A percentile compares a stretch with the other conserved stretches of the same genome.
Evolutionary conservation across 2,329 filamentous ascomycete species (phyloP).

Genomic region (Talaromyces sp.): DNA sequence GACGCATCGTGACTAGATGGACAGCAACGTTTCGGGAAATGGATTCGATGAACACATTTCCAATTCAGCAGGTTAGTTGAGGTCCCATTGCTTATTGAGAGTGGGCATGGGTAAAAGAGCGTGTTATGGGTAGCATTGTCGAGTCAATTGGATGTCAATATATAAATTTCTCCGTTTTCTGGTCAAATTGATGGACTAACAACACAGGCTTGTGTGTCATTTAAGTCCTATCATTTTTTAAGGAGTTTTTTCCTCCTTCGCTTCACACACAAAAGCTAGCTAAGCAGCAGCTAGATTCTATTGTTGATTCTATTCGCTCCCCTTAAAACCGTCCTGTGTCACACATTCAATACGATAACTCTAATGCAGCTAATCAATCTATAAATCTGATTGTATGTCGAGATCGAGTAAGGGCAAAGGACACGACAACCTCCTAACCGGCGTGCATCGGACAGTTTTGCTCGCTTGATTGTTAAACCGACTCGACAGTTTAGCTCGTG

Average conservation of each 20-base stretch:
- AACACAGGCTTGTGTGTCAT: not conserved
- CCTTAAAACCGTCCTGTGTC: not conserved
- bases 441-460: not conserved
- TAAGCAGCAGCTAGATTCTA: not conserved
- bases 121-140: not conserved
- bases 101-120: not conserved
- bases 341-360: not conserved
- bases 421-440: not conserved
- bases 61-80: not conserved
- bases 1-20: not conserved
- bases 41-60: not conserved
- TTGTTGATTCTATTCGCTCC: not conserved
- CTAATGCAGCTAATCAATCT: not conserved
- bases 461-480: not conserved
- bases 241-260: not conserved
- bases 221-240: not conserved
- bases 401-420: not conserved
- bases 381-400: not conserved
- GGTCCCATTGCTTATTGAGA: not conserved
- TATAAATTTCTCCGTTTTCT: not conserved
- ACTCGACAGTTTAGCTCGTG: not conserved
- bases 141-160: not conserved
- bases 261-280: not conserved
- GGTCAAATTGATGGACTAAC: not conserved
- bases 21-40: not conserved